A percentile compares a stretch with the other conserved stretches of the same genome.
These are phyloP conservation scores for Pholiota molesta DNA, from an alignment of 768 basidiomycete species.

Conservation along the genomic window DNA sequence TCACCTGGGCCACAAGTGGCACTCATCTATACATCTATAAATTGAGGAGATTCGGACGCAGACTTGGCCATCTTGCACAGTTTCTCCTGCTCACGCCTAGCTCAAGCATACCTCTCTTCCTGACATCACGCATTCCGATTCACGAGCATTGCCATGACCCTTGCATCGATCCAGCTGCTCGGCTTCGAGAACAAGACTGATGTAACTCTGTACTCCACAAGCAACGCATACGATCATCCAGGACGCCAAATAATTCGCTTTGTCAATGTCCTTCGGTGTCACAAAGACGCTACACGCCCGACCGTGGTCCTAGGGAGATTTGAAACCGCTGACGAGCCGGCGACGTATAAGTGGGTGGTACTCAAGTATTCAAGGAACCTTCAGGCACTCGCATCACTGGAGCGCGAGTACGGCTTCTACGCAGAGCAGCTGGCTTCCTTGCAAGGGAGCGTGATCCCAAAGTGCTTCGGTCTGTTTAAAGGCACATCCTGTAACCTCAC, in stretches of 20 bases:
- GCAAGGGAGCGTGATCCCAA: slow-evolving; percentile 1
- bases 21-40: too few species aligned
- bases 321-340: background rate
- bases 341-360: background rate
- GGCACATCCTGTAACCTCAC: background rate
- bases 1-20: too few species aligned
- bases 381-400: background rate
- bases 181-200: background rate
- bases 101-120: background rate
- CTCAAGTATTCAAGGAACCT: background rate
- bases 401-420: background rate
- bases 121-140: background rate
- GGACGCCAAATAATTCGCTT: background rate
- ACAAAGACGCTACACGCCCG: background rate
- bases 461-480: background rate
- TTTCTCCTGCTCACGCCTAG: too few species aligned
- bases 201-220: background rate
- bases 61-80: too few species aligned
- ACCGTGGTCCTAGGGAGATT: background rate
- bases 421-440: background rate
- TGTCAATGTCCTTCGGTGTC: background rate
- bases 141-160: background rate
- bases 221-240: background rate
- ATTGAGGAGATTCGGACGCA: too few species aligned
- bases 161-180: background rate